Evolutionary conservation across 768 basidiomycete species (phyloP).

Genomic region (Tricholoma saponaceum): DNA sequence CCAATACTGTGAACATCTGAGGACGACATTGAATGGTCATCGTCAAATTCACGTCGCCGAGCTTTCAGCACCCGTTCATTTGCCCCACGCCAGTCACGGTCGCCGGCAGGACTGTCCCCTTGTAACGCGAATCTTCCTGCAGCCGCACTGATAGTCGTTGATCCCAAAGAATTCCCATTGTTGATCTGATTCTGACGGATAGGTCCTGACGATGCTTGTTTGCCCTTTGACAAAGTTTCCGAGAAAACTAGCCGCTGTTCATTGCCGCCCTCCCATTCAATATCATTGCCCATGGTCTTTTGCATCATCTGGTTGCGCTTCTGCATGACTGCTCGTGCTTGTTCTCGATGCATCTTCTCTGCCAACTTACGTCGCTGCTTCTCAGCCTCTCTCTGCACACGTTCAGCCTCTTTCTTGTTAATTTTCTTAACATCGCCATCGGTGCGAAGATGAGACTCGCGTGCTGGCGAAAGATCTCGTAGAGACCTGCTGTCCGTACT

Average conservation of each 20-base stretch:
- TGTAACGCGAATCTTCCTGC: constrained; percentile 47
- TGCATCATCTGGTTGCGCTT: constrained; percentile 79
- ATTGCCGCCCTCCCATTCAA: constrained; percentile 59
- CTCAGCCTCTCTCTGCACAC: constrained; percentile 76
- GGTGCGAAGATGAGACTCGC: constrained; percentile 31
- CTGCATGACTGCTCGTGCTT: constrained; percentile 88
- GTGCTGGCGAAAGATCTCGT: constrained; percentile 48
- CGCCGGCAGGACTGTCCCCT: constrained; percentile 28
- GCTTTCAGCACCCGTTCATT: constrained; percentile 69
- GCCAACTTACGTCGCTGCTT: constrained; percentile 75
- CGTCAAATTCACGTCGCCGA: constrained; percentile 80
- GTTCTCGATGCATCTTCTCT: constrained; percentile 74
- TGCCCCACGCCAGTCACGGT: constrained; percentile 50
- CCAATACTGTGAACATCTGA: constrained; percentile 77
- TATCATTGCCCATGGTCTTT: constrained; percentile 47
- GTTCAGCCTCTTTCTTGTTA: constrained; percentile 78
- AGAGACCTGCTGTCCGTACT: constrained; percentile 70
- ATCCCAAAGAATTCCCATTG: constrained; percentile 32
- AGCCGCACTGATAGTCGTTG: constrained; percentile 57
- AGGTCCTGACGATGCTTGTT: constrained; percentile 56
- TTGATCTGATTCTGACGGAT: constrained; percentile 55
- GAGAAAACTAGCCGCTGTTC: constrained; percentile 39
- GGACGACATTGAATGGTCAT: constrained; percentile 89
- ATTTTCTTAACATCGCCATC: constrained; percentile 64
- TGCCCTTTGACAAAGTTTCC: constrained; percentile 40